Conservation (phyloP, 2,329 filamentous ascomycete genomes). For the Calonectria montana region DNA sequence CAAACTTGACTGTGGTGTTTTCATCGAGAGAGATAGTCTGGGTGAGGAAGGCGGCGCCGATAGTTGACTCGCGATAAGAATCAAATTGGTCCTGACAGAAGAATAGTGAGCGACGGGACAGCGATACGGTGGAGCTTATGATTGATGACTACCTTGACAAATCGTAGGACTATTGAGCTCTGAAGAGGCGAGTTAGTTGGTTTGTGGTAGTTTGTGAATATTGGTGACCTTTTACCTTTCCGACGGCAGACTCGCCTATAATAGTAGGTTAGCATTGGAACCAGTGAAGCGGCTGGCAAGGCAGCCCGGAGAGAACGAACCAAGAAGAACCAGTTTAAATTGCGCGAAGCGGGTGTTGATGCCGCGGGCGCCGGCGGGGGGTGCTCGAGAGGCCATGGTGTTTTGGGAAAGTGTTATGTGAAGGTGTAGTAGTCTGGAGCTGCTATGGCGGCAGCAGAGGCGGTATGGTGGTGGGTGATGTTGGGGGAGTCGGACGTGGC, state of each 20-base stretch:
- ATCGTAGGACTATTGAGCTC: conserved; percentile 97
- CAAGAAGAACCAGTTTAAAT: conserved; percentile 97
- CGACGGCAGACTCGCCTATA: conserved; percentile 95
- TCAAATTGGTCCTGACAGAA: conserved; percentile 96
- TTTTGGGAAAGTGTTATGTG: conserved; percentile 40
- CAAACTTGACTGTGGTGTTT: conserved; percentile 98
- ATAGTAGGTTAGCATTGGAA: conserved; percentile 51
- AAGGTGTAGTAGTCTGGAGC: conserved; percentile 32
- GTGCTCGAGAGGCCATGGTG: conserved; percentile 87
- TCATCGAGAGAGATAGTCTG: conserved; percentile 99
- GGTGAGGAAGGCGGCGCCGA: conserved; percentile 97
- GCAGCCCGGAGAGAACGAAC: conserved; percentile 63
- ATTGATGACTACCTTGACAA: conserved; percentile 84
- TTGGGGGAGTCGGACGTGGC: conserved; percentile 42
- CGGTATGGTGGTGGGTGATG: conserved; percentile 37
- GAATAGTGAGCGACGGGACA: conserved; percentile 28
- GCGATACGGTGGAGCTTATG: not conserved
- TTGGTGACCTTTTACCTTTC: conserved; percentile 77
- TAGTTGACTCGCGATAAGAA: conserved; percentile 95
- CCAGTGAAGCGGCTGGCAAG: conserved; percentile 9
- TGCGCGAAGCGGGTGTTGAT: conserved; percentile 92
- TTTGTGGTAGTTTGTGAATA: conserved; percentile 1
- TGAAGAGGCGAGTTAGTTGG: conserved; percentile 52
- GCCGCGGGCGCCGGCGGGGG: conserved; percentile 68
- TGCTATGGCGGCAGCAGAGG: conserved; percentile 34